Evolutionary conservation across 108 stramenopile genomes (phyloP).

Genomic region (Nannochloropsis granulata): DNA sequence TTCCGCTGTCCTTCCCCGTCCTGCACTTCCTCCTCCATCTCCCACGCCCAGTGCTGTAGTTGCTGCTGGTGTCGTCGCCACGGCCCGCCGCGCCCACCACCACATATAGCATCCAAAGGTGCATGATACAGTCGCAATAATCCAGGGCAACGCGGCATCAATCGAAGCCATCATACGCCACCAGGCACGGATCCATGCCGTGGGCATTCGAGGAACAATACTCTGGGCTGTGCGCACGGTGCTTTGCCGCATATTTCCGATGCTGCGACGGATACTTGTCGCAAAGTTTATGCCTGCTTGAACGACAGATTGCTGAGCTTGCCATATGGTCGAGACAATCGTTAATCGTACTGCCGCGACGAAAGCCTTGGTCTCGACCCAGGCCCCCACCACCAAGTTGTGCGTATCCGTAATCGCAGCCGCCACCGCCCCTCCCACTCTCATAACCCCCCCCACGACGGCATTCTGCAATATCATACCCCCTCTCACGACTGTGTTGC

Average conservation of each 20-base stretch:
- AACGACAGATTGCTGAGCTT: neutral
- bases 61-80: neutral
- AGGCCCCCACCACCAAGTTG: neutral
- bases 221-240: neutral
- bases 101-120: neutral
- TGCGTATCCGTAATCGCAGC: neutral
- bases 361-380: neutral
- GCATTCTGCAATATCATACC: neutral
- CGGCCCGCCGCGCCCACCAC: neutral
- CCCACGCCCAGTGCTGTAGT: too few relatives aligned
- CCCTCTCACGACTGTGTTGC: neutral
- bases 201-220: neutral
- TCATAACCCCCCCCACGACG: neutral
- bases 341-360: neutral
- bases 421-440: neutral
- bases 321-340: neutral
- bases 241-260: neutral
- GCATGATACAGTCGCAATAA: neutral
- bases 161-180: neutral
- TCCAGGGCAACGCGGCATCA: neutral
- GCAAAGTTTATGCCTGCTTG: neutral
- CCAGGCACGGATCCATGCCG: neutral
- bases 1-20: too few relatives aligned
- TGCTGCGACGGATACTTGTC: neutral
- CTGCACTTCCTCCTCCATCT: too few relatives aligned